phyloP scores from a whole-genome alignment of 768 basidiomycete species.

The Leccinum sublutescens region DNA sequence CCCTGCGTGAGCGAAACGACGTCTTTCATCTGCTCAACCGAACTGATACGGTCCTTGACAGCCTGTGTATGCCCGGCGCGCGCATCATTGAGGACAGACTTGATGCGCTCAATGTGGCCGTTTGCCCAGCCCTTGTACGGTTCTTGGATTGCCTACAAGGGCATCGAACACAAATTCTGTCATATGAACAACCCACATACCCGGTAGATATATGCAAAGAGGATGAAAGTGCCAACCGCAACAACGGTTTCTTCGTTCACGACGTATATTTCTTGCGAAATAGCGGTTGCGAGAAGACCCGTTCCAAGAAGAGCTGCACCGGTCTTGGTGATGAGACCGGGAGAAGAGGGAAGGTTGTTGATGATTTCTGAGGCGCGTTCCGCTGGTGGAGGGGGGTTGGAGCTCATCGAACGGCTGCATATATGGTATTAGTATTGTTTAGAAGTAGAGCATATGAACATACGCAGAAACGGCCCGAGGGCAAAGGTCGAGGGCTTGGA shows the following conservation, averaged over 20 bases:
- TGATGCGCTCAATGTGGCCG: conserved; percentile 81
- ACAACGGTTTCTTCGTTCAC: conserved; percentile 96
- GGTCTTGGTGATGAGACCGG: conserved; percentile 90
- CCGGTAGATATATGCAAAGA: conserved; percentile 81
- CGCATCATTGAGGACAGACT: conserved; percentile 73
- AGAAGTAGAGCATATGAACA: conserved; percentile 20
- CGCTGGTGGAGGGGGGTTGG: conserved; percentile 67
- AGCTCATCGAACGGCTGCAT: conserved; percentile 64
- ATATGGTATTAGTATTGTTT: conserved; percentile 5
- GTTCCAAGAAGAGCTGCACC: conserved; percentile 90
- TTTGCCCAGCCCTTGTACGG: conserved; percentile 95
- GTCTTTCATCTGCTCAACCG: conserved; percentile 93
- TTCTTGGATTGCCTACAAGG: conserved; percentile 62
- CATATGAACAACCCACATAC: conserved; percentile 38
- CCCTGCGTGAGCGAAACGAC: conserved; percentile 88
- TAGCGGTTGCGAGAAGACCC: conserved; percentile 84
- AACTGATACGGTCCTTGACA: conserved; percentile 88
- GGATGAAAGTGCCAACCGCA: conserved; percentile 77
- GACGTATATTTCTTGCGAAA: conserved; percentile 96
- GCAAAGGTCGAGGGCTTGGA: conserved; percentile 29
- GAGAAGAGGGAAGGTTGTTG: conserved; percentile 81
- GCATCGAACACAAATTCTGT: conserved; percentile 10
- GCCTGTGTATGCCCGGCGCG: conserved; percentile 90
- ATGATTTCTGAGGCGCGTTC: conserved; percentile 90
- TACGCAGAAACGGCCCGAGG: conserved; percentile 48